A percentile compares a stretch with the other conserved stretches of the same genome.
phyloP scores from a whole-genome alignment of 1,284 basidiomycete genomes.

The Cutaneotrichosporon cavernicola region DNA sequence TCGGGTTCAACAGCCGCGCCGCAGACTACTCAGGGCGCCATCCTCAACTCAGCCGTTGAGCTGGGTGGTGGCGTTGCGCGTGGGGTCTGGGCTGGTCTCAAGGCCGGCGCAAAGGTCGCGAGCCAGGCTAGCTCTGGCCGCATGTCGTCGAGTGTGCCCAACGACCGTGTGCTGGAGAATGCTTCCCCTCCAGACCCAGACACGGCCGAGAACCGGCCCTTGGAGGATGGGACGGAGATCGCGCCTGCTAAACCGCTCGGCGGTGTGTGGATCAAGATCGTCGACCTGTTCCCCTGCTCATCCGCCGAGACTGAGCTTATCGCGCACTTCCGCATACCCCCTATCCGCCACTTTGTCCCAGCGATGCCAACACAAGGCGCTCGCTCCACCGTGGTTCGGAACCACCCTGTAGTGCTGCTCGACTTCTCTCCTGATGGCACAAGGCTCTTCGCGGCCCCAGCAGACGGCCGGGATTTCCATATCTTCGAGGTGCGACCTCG shows the following conservation, averaged over 20 bases:
- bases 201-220: constrained; percentile 19
- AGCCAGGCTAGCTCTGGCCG: constrained; percentile 27
- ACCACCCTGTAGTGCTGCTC: constrained; percentile 59
- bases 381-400: constrained; percentile 10
- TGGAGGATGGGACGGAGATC: constrained; percentile 16
- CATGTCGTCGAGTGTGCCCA: constrained; percentile 42
- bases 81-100: constrained; percentile 50
- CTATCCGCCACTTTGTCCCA: constrained; percentile 20
- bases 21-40: constrained; percentile 27
- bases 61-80: constrained; percentile 48
- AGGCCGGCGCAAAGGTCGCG: constrained; percentile 45
- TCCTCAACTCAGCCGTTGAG: constrained; percentile 43
- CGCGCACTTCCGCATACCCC: constrained; percentile 46
- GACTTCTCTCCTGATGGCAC: constrained; percentile 65
- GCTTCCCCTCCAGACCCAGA: background rate
- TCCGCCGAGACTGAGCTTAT: constrained; percentile 24
- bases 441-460: constrained; percentile 60
- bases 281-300: constrained; percentile 47
- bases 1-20: constrained; percentile 2
- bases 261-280: constrained; percentile 45
- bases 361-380: constrained; percentile 10
- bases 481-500: constrained; percentile 57
- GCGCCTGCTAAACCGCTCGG: constrained; percentile 1
- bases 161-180: constrained; percentile 29
- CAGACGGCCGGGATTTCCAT: constrained; percentile 63